Base-by-base conservation (phyloP, 2,329 filamentous ascomycete species). In the Fusarium beomiforme region DNA sequence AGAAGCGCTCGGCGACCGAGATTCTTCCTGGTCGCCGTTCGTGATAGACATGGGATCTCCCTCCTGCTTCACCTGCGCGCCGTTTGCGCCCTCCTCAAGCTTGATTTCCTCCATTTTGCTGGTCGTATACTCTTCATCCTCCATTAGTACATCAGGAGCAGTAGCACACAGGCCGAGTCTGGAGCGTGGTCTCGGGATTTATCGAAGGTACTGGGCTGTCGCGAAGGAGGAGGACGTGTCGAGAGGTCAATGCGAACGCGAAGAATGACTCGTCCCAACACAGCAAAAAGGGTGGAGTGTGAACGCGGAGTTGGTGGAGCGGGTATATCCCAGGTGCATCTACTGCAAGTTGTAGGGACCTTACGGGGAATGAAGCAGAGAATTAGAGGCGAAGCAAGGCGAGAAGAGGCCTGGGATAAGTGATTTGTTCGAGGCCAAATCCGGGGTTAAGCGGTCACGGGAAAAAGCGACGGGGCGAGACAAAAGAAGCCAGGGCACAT, bases 51-150 rank as follows among this genome's bases (percentile, higher is more conserved):
- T 79, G 42, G 81, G 79, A 66, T 78, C 79, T 70, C 80, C 81
- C 59, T 76, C 83, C 74, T 79, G 82, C 76, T 84, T 84, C 63
- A 83, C 68, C 60, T 72, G 75, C 62, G 76, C 68, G 64, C 81
- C 81, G 69, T 83, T 82, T 55, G 76, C 77, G 60, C 76, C 78
- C 39, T 84, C 81, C 72, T 86, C 83, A 55, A 83, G 79, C 76
- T 83, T 85, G 64, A 85, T 79, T 71, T 80, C 79, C 75, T 83
- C 83, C 79, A 85, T 83, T 75, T 78, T 81, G 75, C 67, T 77
- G 56, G 78, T 78, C 69, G 81, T 79, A 75, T 79, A 75, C 76
- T 81, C 81, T 58, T 82, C 81, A 81, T 83, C 81, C 78, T 82
- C 81, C 81, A 83, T 83, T 56, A 76, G 75, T 69, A 67, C 75